Evolutionary conservation across 2,329 filamentous ascomycete genomes (phyloP).

Genomic region (Magnaporthales sp.): DNA sequence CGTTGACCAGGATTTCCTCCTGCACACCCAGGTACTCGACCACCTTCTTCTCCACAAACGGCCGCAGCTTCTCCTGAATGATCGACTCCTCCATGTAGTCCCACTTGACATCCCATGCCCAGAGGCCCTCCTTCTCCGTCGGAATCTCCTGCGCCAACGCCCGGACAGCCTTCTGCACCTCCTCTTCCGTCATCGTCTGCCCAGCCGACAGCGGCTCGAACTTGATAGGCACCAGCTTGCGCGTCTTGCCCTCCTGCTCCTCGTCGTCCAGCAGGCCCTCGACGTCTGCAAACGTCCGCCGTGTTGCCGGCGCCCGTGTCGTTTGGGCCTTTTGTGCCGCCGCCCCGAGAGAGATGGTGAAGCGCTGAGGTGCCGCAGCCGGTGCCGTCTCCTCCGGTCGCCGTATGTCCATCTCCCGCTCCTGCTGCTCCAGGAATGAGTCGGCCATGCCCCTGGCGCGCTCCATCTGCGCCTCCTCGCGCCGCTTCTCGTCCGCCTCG

Average conservation of each 20-base stretch:
- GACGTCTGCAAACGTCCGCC: constrained; percentile 84
- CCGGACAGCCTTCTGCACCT: constrained; percentile 71
- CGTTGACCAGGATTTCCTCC: constrained; percentile 89
- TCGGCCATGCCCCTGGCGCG: constrained; percentile 79
- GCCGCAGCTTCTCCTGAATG: constrained; percentile 77
- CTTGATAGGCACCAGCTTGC: constrained; percentile 73
- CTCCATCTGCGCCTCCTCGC: constrained; percentile 63
- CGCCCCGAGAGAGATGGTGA: constrained; percentile 88
- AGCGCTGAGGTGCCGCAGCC: constrained; percentile 56
- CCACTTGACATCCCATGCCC: constrained; percentile 92
- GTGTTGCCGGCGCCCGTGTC: constrained; percentile 44
- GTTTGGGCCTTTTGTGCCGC: constrained; percentile 66
- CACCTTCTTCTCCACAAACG: constrained; percentile 97
- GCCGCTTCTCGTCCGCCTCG: constrained; percentile 66
- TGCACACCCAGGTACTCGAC: constrained; percentile 94
- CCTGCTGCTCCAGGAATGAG: constrained; percentile 80
- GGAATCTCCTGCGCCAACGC: constrained; percentile 87
- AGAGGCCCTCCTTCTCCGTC: constrained; percentile 74
- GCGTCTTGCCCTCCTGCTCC: constrained; percentile 63
- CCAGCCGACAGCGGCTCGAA: constrained; percentile 60
- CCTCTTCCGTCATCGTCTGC: constrained; percentile 66
- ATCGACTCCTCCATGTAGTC: constrained; percentile 76
- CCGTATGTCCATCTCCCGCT: constrained; percentile 55
- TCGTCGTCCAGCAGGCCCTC: constrained; percentile 93
- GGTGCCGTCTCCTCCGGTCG: not conserved